Percentiles rank a stretch among this genome's conserved stretches.
Conservation (phyloP, 176 grass and related monocot species). For the Carex myosuroides region DNA sequence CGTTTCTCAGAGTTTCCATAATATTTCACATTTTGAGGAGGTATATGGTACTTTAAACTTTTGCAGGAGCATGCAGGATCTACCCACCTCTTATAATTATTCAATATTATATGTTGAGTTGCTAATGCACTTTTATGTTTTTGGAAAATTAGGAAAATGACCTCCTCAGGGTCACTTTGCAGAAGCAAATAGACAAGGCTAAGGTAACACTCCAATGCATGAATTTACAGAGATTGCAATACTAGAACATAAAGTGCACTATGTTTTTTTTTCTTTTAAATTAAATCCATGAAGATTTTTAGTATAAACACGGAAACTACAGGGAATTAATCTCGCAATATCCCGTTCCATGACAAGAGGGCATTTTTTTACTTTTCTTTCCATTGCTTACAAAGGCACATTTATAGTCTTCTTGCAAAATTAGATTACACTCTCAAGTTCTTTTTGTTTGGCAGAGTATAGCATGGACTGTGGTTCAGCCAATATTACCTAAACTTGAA, state of each 20-base stretch:
- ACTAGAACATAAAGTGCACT: neutral
- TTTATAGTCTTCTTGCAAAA: conserved; percentile 15
- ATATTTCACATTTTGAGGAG: neutral
- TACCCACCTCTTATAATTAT: neutral
- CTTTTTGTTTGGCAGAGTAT: conserved; percentile 42
- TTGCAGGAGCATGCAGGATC: neutral
- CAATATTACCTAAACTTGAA: conserved; percentile 38
- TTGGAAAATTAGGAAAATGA: conserved; percentile 37
- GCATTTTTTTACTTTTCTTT: neutral
- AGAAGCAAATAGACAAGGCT: conserved; percentile 47
- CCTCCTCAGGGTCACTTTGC: conserved; percentile 38
- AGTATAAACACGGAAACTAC: neutral
- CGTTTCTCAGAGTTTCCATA: neutral
- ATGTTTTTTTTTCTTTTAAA: neutral
- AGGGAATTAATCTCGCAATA: neutral
- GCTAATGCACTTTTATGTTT: neutral
- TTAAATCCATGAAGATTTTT: neutral
- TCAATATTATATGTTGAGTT: neutral
- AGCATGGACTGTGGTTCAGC: conserved; percentile 43
- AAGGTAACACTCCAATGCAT: conserved; percentile 35
- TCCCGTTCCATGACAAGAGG: neutral
- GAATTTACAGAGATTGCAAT: conserved; percentile 11
- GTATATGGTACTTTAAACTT: neutral
- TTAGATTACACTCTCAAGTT: conserved; percentile 10
- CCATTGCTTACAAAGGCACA: neutral